A percentile compares a stretch with the other conserved stretches of the same genome.
phyloP scores from a whole-genome alignment of 1,139 yeast species.

The Pneumocystis canis region DNA sequence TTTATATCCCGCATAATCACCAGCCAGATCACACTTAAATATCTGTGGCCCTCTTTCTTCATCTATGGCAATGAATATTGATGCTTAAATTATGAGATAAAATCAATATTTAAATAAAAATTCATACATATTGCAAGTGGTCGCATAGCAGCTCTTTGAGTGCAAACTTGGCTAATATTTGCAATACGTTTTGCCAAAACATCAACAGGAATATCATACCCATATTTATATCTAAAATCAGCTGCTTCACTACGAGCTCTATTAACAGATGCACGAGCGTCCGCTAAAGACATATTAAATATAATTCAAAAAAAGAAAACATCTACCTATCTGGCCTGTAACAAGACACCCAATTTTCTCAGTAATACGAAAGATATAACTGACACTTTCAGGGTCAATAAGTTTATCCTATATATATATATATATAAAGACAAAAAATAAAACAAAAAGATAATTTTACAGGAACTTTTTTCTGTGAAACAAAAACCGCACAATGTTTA shows the following conservation, averaged over 20 bases:
- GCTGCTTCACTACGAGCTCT: slow-evolving; percentile 91
- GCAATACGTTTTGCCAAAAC: slow-evolving; percentile 91
- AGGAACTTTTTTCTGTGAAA: slow-evolving; percentile 90
- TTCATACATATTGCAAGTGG: slow-evolving; percentile 36
- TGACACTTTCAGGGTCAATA: slow-evolving; percentile 9
- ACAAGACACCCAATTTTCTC: slow-evolving; percentile 72
- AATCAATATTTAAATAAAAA: background rate
- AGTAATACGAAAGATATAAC: slow-evolving; percentile 9
- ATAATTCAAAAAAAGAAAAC: background rate
- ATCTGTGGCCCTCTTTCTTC: slow-evolving; percentile 83
- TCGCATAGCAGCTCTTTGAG: slow-evolving; percentile 98
- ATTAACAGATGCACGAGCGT: slow-evolving; percentile 78
- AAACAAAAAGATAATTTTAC: slow-evolving; percentile 10
- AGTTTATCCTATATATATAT: slow-evolving; percentile 10
- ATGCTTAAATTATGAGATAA: slow-evolving; percentile 15
- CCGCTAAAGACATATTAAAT: slow-evolving; percentile 36
- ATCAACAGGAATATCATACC: slow-evolving; percentile 94
- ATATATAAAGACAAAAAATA: background rate
- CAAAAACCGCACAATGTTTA: slow-evolving; percentile 73
- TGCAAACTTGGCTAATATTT: slow-evolving; percentile 81
- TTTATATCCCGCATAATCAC: slow-evolving; percentile 79
- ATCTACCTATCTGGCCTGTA: slow-evolving; percentile 42
- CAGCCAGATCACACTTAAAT: slow-evolving; percentile 94
- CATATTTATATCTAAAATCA: slow-evolving; percentile 84
- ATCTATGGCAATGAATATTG: slow-evolving; percentile 77